Conservation (phyloP, 176 grass and related monocot species). For the Melocanna baccifera region DNA sequence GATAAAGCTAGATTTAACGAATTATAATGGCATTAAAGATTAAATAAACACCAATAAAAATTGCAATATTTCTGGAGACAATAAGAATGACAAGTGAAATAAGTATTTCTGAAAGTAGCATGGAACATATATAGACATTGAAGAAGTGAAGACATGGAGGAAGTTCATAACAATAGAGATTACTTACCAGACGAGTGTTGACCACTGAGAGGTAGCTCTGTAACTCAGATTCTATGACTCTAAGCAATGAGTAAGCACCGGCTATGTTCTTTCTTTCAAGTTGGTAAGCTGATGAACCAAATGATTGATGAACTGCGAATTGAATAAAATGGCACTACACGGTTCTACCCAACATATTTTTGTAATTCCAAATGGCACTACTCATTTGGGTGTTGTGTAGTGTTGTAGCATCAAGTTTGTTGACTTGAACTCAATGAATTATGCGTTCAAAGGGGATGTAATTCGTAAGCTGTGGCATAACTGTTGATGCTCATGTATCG, state of each 20-base stretch:
- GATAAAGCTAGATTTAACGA: slow-evolving; percentile 81
- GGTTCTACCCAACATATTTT: too few relatives aligned
- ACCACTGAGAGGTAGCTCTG: slow-evolving; percentile 78
- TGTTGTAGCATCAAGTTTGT: too few relatives aligned
- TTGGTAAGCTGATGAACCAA: slow-evolving; percentile 94
- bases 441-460: too few relatives aligned
- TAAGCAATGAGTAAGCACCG: slow-evolving; percentile 69
- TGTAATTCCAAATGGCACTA: too few relatives aligned
- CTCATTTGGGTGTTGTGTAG: too few relatives aligned
- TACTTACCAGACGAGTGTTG: slow-evolving; percentile 70
- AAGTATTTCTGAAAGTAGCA: background rate
- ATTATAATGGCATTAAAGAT: slow-evolving; percentile 62
- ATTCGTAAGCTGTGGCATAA: too few relatives aligned
- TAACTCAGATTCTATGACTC: slow-evolving; percentile 91
- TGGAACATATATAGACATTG: background rate
- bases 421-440: too few relatives aligned
- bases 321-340: background rate
- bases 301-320: slow-evolving; percentile 92
- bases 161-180: background rate
- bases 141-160: background rate
- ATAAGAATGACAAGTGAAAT: background rate
- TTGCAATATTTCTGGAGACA: background rate
- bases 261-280: slow-evolving; percentile 86
- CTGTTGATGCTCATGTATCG: too few relatives aligned
- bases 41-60: slow-evolving; percentile 13